Base-by-base conservation (phyloP, 176 grass and related monocot species). In the Tuctoria greenei region DNA sequence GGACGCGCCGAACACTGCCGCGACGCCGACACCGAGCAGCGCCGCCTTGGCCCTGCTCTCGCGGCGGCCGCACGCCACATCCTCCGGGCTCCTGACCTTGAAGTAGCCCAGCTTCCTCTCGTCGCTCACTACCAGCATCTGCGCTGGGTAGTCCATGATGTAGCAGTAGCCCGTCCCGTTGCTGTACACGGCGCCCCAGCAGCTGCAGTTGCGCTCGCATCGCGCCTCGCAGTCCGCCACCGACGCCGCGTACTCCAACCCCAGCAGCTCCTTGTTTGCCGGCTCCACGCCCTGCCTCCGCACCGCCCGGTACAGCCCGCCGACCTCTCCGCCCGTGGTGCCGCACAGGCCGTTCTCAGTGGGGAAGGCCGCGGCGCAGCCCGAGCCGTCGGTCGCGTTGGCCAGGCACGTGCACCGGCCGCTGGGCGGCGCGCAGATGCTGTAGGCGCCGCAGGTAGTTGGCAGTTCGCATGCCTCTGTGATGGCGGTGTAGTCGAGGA, bases 171-270 rank as follows among this genome's bases (percentile, higher is more conserved):
- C 86, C 4, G 86, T 89, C 0, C 55, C 81, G 82, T 89, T 91
- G 79, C 76, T 90, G 86, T 92, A 93, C 66, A 93, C 81, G 3
- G 95, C 79, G 6, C 86, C 91, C 88, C 88, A 97, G 79, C 91
- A 97, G 69, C 37, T 90, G 91, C 91, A 97, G 79, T 97, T 93
- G 70, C 71, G 82, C 39, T 82, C 70, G 82, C 95, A 97, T 47
- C 58, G 45, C 39, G 23, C 63, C 69, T 97, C 86, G 87, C 95
- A 97, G 15, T 88, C 88, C 26, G 64, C 64, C 67, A 76, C 87
- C 31, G 31, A 31, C 15, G 36, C 59, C 63, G 79, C 77, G 47
- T 50, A 79, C 71, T 59, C 72, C 59, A 72, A 86, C 46, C 35
- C 50, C 67, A 91, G 34, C 6, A 74, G 21, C 7, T 86, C 95